Base-by-base conservation (phyloP, 2,329 filamentous ascomycete genomes). In the Hypoxylon sp. region DNA sequence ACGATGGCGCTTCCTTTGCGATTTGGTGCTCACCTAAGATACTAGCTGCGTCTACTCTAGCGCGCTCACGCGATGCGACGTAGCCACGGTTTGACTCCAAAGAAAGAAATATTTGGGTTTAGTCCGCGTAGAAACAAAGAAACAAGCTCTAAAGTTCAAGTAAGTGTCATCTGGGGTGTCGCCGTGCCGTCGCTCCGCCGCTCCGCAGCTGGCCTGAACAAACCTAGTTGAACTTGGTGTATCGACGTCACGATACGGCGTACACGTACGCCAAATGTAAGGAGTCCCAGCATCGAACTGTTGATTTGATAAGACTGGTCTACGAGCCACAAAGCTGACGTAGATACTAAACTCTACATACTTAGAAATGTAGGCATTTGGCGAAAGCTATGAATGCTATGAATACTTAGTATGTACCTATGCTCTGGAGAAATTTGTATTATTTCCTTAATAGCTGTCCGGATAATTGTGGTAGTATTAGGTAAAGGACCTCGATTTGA, bases 1-100 rank as follows among this genome's bases (percentile, higher is more conserved):
- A 6, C 4, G 32, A 28, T 17, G 3, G 19, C 6, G 21, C 38
- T 53, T 57, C 36, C 38, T 66, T 49, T 7, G 38, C 32, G 46
- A 62, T 48, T 48, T 43, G 53, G 48, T 62, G 58, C 63, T 66
- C 53, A 62, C 38, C 52, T 59, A 53, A 62, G 58, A 62, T 50
- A 30, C 45, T 52, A 60, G 57, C 48, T 64, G 34, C 32, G 32
- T 55, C 17, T 38, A 25, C 36, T 46, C 23, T 34, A 52, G 53
- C 53, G 19, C 14, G 36, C 11, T n/a, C 38, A 43, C 38, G 38
- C 38, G 38, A 43, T 43, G 25, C 45, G 10, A 49, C 45, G 45
- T 17, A 49, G 21, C 45, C 11, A 49, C 23, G 45, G n/a, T 14
- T 28, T 28, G 5, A 49, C 19, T 21, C 38, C 19, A 43, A 43